phyloP scores from a whole-genome alignment of 78 protist species.

The Chrysochromulina tobinii region DNA sequence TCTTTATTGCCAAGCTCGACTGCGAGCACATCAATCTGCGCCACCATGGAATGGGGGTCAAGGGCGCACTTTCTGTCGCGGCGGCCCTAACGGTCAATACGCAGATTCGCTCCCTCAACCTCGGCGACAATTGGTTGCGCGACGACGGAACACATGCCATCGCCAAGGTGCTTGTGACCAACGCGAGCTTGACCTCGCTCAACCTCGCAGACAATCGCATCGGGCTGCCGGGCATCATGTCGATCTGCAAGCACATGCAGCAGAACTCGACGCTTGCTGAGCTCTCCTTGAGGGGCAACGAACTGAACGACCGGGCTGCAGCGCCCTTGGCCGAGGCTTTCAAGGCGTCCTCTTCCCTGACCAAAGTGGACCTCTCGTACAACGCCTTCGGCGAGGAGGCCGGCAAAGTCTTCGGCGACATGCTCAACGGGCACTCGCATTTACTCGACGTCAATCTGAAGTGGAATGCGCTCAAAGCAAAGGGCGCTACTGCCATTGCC shows the following conservation, averaged over 20 bases:
- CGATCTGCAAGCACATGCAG: background rate
- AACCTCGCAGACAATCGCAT: slow-evolving; percentile 46
- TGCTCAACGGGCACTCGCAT: background rate
- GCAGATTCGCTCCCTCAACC: slow-evolving; percentile 49
- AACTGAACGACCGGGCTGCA: slow-evolving; percentile 10
- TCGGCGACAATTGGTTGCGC: slow-evolving; percentile 58
- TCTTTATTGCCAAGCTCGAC: background rate
- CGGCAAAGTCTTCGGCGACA: background rate
- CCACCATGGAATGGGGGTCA: background rate
- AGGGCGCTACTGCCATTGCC: background rate
- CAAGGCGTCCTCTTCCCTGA: background rate
- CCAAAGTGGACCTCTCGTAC: background rate
- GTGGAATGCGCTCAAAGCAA: background rate
- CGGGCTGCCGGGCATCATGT: background rate
- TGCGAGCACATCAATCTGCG: background rate
- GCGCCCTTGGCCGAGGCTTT: background rate
- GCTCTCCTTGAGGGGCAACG: background rate
- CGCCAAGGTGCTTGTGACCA: slow-evolving; percentile 46
- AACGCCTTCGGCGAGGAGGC: background rate
- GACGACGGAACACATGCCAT: slow-evolving; percentile 56
- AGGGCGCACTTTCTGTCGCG: slow-evolving; percentile 12
- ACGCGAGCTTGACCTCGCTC: slow-evolving; percentile 49
- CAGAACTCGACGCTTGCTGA: background rate
- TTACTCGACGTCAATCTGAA: background rate
- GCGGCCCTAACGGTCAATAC: slow-evolving; percentile 18